Evolutionary conservation across 495 filamentous ascomycete species (phyloP), one percentile per base, ranked within the genome.

Genomic region (Aspergillus nidulans): DNA sequence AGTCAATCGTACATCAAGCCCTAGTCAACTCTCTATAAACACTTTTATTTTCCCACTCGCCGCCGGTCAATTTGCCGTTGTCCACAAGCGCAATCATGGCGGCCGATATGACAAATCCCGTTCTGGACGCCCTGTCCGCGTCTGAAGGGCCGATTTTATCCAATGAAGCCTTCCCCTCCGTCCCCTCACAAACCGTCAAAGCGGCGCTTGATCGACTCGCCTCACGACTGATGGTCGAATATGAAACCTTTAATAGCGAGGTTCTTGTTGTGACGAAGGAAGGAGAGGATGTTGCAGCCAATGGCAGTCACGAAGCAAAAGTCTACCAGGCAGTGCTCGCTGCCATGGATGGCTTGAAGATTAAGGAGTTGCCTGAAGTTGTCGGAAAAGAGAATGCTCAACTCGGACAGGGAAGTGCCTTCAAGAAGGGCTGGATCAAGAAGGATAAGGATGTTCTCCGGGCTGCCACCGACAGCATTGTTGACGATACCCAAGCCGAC

Each of bases 371-470:
- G 56, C 81, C 83, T 63, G 79, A 74, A 12, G 81, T 90, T 59
- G 89, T 95, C 42, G 90, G 90, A 60, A 87, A 89, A 72, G 87
- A 85, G n/a, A 83, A 85, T 45, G 85, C 88, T 53, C 95, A 91
- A 70, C 75, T 97, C 41, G 94, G 94, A n/a, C 89, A 92, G 67
- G 90, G 91, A 49, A 96, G 91, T 72, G 94, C 94, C 40, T 92
- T 97, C 76, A 96, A 91, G 79, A 86, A 88, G 65, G 91, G 90
- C 64, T 98, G 94, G 94, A 92, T 98, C 56, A 87, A 85, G 63
- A 96, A 94, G 74, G 91, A 88, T 55, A 85, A 86, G 64, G 87
- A 88, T 55, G 66, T 77, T 38, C 63, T 88, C 47, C 77, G 81
- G 18, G 73, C 80, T 9, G 72, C 68, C 77, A 78, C 77, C 39